phyloP scores from a whole-genome alignment of 2,329 filamentous ascomycete species.

The Claviceps pazoutovae region DNA sequence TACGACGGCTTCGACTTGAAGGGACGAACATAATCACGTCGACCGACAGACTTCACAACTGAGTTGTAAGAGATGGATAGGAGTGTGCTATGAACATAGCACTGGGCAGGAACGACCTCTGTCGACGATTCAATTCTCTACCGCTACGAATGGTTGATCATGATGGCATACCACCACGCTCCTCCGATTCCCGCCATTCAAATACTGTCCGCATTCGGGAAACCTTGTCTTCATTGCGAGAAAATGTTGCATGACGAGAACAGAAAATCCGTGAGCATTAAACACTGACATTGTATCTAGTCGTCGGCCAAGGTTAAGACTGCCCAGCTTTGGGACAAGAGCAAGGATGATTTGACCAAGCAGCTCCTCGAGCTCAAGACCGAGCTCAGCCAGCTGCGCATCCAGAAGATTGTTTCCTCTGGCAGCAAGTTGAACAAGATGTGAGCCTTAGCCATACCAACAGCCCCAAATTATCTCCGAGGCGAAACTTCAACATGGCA shows the following conservation, averaged over 20 bases:
- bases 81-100: background rate
- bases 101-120: background rate
- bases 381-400: constrained; percentile 90
- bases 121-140: background rate
- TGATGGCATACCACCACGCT: too few relatives aligned
- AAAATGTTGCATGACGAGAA: background rate
- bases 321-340: constrained; percentile 95
- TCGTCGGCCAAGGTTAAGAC: constrained; percentile 70
- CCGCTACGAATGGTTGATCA: background rate
- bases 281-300: constrained; percentile 12
- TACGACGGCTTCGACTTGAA: background rate
- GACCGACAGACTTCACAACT: background rate
- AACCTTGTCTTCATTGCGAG: background rate
- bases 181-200: background rate
- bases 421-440: constrained; percentile 96
- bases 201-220: background rate
- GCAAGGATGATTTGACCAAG: constrained; percentile 95
- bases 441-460: constrained; percentile 38
- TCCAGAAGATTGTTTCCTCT: constrained; percentile 95
- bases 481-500: too few relatives aligned
- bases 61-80: background rate
- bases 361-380: constrained; percentile 91
- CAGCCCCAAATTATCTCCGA: background rate
- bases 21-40: background rate
- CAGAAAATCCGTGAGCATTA: background rate